Evolutionary conservation across 116 monocot genomes (phyloP), one percentile per base, ranked within the genome.

Genomic region (Zostera marina): DNA sequence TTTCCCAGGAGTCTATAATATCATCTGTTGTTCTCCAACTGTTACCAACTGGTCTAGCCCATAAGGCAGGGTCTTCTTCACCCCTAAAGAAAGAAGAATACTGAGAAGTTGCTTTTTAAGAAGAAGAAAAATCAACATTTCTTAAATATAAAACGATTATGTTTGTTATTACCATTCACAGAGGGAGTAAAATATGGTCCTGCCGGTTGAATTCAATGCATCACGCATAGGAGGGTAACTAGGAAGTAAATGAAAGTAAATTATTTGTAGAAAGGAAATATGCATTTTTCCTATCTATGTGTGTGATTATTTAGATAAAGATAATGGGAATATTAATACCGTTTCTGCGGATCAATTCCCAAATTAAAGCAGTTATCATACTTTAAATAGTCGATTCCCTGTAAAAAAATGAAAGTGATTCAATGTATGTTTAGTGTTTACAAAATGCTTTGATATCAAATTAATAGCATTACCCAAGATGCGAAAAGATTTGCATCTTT

Each of bases 21-120:
- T 98, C 96, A 72, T 89, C 83, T 41, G 90, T 98, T 60, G 96
- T 98, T n/a, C 96, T 72, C 96, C 96, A 98, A 68, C 96, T 98
- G 56, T 98, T 98, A 58, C 96, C 96, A 76, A 98, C 73, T 51
- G 73, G 74, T n/a, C 75, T 66, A 63, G 90, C 96, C 96, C 90
- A 98, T 68, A 86, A 73, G 9, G 90, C 90, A 66, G 96, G 96
- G 76, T 98, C 83, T 63, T 89, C 85, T 47, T 54, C 76, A 54
- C 96, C 96, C 96, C 96, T 98, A 45, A 45, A 64, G 5, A 71
- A 56, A 47, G 17, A 6, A 22, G 7, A 16, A 32, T 66, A 42
- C 2, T 43, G 17, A 13, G 4, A 6, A 41, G 11, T 8, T 44
- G 10, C 1, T 21, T 19, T 41, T 59, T 32, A 3, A n/a, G n/a